These are phyloP conservation scores for Penicillium oxalicum DNA, from an alignment of 2,329 filamentous ascomycete genomes.

Conservation along the genomic window DNA sequence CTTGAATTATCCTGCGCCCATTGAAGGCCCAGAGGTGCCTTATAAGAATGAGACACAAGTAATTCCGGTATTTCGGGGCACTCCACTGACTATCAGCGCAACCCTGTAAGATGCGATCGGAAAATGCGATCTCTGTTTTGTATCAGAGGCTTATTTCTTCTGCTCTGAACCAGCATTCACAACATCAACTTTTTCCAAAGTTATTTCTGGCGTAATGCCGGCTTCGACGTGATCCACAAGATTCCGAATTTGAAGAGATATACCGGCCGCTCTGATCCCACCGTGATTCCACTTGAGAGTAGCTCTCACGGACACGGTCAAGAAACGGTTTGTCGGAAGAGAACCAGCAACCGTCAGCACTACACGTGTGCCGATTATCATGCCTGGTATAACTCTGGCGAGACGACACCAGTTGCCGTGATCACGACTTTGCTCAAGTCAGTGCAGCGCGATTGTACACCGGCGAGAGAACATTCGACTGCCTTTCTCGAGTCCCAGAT, in stretches of 20 bases:
- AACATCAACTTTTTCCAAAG: constrained; percentile 57
- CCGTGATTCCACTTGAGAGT: constrained; percentile 45
- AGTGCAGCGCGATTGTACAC: constrained; percentile 54
- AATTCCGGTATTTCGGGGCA: constrained; percentile 66
- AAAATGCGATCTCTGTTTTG: too few relatives aligned
- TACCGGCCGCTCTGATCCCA: constrained; percentile 51
- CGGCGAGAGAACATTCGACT: constrained; percentile 57
- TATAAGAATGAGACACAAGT: constrained; percentile 49
- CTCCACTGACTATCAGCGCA: constrained; percentile 56
- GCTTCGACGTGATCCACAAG: constrained; percentile 54
- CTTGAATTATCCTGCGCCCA: constrained; percentile 34
- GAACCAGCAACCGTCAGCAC: constrained; percentile 45
- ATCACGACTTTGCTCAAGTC: constrained; percentile 65
- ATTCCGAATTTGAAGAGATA: constrained; percentile 52
- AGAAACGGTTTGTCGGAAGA: constrained; percentile 31
- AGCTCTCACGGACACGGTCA: constrained; percentile 8
- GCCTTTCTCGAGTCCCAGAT: constrained; percentile 66
- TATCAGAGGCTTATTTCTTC: neutral
- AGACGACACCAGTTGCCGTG: constrained; percentile 66
- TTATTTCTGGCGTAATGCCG: constrained; percentile 65
- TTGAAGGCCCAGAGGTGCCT: constrained; percentile 37
- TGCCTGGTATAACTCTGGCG: constrained; percentile 63
- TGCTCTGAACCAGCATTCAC: constrained; percentile 44
- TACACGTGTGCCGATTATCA: constrained; percentile 72
- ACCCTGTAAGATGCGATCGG: constrained; percentile 49